Evolutionary conservation across 2,329 filamentous ascomycete species (phyloP), one percentile per base, ranked within the genome.

Genomic region (Hymenoscyphus infarciens): DNA sequence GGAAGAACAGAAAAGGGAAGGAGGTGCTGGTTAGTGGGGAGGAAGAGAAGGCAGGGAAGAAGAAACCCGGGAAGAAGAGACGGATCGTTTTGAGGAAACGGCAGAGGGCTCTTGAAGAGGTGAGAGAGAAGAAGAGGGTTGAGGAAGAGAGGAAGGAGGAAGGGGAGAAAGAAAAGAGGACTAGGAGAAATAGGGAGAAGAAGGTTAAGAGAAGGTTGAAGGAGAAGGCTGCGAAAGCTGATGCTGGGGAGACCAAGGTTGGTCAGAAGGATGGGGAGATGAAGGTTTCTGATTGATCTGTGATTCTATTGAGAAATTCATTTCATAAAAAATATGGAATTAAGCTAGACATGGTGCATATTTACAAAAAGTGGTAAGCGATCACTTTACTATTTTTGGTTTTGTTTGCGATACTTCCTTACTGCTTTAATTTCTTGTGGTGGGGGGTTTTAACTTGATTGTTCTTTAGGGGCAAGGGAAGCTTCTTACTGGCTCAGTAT

Each of bases 151-250:
- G 77, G 19, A 87, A 84, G 73, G 83, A 85, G 70, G 80, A 84
- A 67, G 80, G 82, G 57, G 67, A 86, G 33, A 80, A 77, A 68
- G 83, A 86, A 61, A 87, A 87, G 78, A 86, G 85, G 77, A 85
- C 85, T 75, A 78, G 83, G 67, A 71, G 85, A 66, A 88, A 88
- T 68, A 75, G 83, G 62, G 73, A 81, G 68, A 86, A 83, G 77
- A 87, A 87, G 76, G 68, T 86, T 64, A 83, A 84, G 73, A 78
- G 80, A 70, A 80, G 81, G 69, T 78, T 80, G 53, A 87, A 87
- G 74, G 83, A 81, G 66, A 84, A 79, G 68, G 67, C 74, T 70
- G 71, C 29, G 13, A 59, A 56, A 27, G 19, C 13, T 11, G 57
- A 25, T 25, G 25, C 1, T 45, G 60, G 45, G 10, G 45, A 25